Conservation (phyloP, 495 filamentous ascomycete species). For the Xylaria intraflava region DNA sequence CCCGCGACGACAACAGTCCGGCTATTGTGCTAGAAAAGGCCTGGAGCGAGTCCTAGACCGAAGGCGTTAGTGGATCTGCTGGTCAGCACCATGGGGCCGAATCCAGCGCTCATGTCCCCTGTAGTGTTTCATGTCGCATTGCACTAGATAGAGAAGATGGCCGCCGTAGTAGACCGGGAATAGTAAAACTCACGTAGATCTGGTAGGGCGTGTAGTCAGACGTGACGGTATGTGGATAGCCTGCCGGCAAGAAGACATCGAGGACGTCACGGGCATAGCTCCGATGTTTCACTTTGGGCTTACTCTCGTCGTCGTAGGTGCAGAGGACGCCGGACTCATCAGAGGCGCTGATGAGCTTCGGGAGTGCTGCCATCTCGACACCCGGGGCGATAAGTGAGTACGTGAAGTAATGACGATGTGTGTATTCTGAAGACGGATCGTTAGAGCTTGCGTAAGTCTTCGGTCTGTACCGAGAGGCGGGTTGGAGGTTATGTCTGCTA, state of each 20-base stretch:
- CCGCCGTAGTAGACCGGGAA: background rate
- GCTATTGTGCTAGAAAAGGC: conserved; percentile 94
- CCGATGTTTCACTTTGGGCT: conserved; percentile 6
- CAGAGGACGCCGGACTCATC: conserved; percentile 14
- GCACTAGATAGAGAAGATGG: background rate
- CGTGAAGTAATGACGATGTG: background rate
- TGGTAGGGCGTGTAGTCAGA: conserved; percentile 77
- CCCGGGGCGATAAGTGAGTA: background rate
- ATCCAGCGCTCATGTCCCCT: background rate
- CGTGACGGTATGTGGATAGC: conserved; percentile 87
- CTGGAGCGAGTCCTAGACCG: conserved; percentile 69
- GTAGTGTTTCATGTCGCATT: background rate
- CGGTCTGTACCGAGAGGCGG: too few relatives aligned
- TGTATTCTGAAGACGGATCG: too few relatives aligned
- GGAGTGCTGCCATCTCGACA: background rate
- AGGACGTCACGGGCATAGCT: conserved; percentile 36
- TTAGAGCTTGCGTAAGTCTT: too few relatives aligned
- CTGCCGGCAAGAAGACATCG: conserved; percentile 82
- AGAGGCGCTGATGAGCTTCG: conserved; percentile 10
- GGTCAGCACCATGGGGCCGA: background rate
- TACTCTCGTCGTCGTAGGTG: conserved; percentile 14
- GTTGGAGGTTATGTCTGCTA: too few relatives aligned
- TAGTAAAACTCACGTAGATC: conserved; percentile 31
- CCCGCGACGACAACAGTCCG: conserved; percentile 77
- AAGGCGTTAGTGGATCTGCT: background rate